These are phyloP conservation scores for Blechomonas ayalai DNA, from an alignment of 208 protist genomes.

Conservation along the genomic window DNA sequence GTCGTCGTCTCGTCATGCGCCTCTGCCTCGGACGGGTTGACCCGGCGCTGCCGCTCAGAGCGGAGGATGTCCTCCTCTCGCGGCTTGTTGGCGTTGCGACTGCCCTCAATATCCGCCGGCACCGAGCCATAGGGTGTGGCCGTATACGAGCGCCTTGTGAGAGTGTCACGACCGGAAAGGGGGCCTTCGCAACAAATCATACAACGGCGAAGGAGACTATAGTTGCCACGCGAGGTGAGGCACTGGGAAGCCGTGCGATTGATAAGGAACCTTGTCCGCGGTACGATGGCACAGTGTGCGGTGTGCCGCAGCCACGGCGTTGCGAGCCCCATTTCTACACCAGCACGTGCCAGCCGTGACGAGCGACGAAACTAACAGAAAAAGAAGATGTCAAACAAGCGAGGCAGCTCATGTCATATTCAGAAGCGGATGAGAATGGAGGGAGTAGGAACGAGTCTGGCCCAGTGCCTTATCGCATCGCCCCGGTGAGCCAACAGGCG, in stretches of 20 bases:
- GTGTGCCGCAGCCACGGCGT: too few relatives aligned
- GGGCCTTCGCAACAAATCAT: too few relatives aligned
- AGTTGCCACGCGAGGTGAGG: conserved; percentile 1
- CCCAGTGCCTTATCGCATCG: too few relatives aligned
- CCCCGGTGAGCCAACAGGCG: too few relatives aligned
- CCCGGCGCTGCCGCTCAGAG: conserved; percentile 15
- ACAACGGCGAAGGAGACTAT: too few relatives aligned
- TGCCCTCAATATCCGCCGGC: conserved; percentile 55
- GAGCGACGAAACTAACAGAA: conserved; percentile 5
- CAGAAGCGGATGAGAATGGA: too few relatives aligned
- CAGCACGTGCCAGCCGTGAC: background rate
- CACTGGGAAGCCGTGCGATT: background rate
- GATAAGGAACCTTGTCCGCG: background rate
- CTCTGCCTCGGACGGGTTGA: conserved; percentile 15
- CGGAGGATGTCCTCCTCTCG: conserved; percentile 40
- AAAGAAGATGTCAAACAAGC: background rate
- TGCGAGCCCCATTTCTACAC: too few relatives aligned
- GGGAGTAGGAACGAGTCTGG: too few relatives aligned
- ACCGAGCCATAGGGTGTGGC: conserved; percentile 37
- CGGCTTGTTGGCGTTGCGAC: conserved; percentile 35
- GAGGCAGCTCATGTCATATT: too few relatives aligned
- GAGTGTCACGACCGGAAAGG: background rate
- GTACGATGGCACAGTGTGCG: too few relatives aligned
- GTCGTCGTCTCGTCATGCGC: conserved; percentile 27
- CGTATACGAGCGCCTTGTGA: background rate